A percentile compares a stretch with the other conserved stretches of the same genome.
Evolutionary conservation across 2,329 filamentous ascomycete species (phyloP).

Genomic region (Erysiphe pulchra): DNA sequence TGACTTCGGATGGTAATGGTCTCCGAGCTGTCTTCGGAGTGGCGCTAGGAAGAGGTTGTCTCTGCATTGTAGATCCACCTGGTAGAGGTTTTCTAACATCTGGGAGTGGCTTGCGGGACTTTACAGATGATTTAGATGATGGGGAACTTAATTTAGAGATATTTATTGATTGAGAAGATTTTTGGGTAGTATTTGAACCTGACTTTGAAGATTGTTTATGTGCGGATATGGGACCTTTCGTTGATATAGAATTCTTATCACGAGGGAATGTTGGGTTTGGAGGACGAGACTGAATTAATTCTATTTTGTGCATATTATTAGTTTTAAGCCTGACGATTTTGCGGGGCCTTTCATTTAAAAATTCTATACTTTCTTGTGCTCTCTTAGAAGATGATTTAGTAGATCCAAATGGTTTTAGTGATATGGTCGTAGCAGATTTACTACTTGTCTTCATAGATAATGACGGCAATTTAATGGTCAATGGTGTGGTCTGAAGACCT

Average conservation of each 20-base stretch:
- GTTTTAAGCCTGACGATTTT: constrained; percentile 6
- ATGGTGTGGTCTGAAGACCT: background rate
- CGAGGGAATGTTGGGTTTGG: constrained; percentile 5
- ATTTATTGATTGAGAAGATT: constrained; percentile 1
- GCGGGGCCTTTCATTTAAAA: constrained; percentile 4
- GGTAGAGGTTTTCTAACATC: constrained; percentile 4
- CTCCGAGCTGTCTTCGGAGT: constrained; percentile 2
- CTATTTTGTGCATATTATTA: constrained; percentile 3
- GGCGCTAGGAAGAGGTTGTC: background rate
- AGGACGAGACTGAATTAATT: constrained; percentile 5
- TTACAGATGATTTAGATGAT: background rate
- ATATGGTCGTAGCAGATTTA: background rate
- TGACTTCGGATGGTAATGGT: constrained; percentile 1
- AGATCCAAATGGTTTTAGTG: constrained; percentile 1
- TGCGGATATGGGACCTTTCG: constrained; percentile 3
- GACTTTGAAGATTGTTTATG: constrained; percentile 3
- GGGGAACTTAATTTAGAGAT: background rate
- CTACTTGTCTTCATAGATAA: background rate
- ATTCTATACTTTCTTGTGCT: constrained; percentile 2
- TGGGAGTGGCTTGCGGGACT: constrained; percentile 5
- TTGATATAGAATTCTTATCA: constrained; percentile 3
- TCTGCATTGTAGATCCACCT: background rate
- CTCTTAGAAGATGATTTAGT: constrained; percentile 6
- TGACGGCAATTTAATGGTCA: background rate
- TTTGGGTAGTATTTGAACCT: background rate